Conservation (phyloP, 768 basidiomycete species). For the Gymnopilus junonius region DNA sequence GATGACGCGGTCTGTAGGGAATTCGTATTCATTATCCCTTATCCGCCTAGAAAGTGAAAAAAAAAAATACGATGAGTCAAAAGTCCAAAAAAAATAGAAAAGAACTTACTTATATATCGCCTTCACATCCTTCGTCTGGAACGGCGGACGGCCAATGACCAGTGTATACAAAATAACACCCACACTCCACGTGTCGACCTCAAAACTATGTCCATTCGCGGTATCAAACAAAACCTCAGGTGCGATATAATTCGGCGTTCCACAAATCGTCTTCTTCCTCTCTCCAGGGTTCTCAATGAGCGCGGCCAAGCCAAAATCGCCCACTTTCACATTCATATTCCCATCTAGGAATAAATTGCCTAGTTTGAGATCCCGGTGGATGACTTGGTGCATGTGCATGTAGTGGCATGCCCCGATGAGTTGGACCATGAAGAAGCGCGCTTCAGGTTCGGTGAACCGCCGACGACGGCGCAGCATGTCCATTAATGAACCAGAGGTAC, state of each 20-base stretch:
- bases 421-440: constrained; percentile 92
- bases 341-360: constrained; percentile 93
- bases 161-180: constrained; percentile 98
- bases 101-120: constrained; percentile 83
- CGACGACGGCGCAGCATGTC: constrained; percentile 87
- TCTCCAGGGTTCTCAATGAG: constrained; percentile 96
- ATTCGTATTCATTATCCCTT: constrained; percentile 91
- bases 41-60: constrained; percentile 65
- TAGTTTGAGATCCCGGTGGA: constrained; percentile 96
- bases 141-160: constrained; percentile 92
- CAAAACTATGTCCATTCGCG: constrained; percentile 95
- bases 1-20: constrained; percentile 77
- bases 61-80: constrained; percentile 2
- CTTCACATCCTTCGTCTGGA: constrained; percentile 98
- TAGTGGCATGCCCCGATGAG: constrained; percentile 96
- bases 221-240: constrained; percentile 98
- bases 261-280: constrained; percentile 98
- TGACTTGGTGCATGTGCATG: constrained; percentile 96
- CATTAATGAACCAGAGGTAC: constrained; percentile 88
- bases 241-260: constrained; percentile 98
- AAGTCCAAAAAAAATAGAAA: not conserved
- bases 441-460: constrained; percentile 90
- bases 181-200: constrained; percentile 98
- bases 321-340: constrained; percentile 95
- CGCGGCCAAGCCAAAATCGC: constrained; percentile 96